Base-by-base conservation (phyloP, 2,329 filamentous ascomycete genomes). In the Ophiostoma perfectum region DNA sequence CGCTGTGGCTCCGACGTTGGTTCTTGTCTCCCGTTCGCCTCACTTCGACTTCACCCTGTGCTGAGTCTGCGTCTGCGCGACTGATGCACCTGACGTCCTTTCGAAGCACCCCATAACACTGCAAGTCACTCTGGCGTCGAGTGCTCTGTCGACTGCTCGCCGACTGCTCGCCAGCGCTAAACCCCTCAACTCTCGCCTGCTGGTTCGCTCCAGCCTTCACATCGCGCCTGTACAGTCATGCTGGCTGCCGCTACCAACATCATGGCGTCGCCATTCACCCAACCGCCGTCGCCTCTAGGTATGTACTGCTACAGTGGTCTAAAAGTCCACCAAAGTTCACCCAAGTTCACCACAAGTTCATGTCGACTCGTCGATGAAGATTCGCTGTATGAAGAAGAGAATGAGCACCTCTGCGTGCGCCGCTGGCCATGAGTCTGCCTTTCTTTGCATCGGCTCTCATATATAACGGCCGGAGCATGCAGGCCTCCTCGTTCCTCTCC, bases 261-360 rank as follows among this genome's bases (percentile, higher is more conserved):
- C 38, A 63, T 77, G 75, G 75, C 11, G 73, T 73, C 69, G 75
- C 75, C 75, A 62, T 71, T 74, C 67, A 71, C 74, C 70, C 75
- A 76, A 72, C 70, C 76, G 65, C 18, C 66, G 39, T 72, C 73
- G 64, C 71, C 73, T 67, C 70, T 74, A 76, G 76, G 76, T 77
- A 76, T 74, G 71, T 71, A 42, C 8, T 38, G 14, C 14, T n/a
- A 4, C 27, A 14, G 5, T 49, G 11, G 3, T 49, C 16, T 27
- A 27, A 27, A 27, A 27, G 27, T 27, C 27, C 27, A 27, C 27
- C 27, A 12, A 44, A 44, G 42, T 44, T 44, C 42, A n/a, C 27
- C 27, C 27, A 27, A 27, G 27, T n/a, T n/a, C n/a, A n/a, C n/a
- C n/a, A n/a, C n/a, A n/a, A n/a, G 6, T 44, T 44, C 11, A 12